A percentile compares a stretch with the other conserved stretches of the same genome.
phyloP scores from a whole-genome alignment of 768 basidiomycete genomes.

The Xerocomellus chrysenteron region DNA sequence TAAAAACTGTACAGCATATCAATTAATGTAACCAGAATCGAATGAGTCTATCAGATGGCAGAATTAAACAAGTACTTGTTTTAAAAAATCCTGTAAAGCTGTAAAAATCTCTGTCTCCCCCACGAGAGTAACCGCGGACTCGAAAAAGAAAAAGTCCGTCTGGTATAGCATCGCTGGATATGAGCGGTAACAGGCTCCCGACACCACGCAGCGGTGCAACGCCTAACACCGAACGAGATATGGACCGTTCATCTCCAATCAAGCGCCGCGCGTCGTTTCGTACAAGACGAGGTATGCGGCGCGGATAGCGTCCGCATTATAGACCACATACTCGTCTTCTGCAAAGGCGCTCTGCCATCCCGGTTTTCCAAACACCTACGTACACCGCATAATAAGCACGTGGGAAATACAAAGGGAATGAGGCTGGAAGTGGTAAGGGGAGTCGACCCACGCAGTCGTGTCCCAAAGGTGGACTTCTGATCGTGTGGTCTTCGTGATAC shows the following conservation, averaged over 20 bases:
- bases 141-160: too few species aligned
- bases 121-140: too few species aligned
- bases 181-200: too few species aligned
- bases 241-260: background rate
- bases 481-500: conserved; percentile 4
- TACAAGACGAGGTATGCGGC: conserved; percentile 28
- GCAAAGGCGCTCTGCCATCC: conserved; percentile 10
- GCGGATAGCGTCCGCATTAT: conserved; percentile 24
- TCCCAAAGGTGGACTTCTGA: conserved; percentile 16
- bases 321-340: conserved; percentile 28
- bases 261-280: background rate
- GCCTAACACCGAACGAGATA: background rate
- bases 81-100: background rate
- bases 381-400: background rate
- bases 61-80: background rate
- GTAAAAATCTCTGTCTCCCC: background rate
- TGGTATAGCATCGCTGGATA: background rate
- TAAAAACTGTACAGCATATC: background rate
- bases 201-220: background rate
- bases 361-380: conserved; percentile 16
- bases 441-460: conserved; percentile 23
- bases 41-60: too few species aligned
- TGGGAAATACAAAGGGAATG: background rate
- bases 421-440: too few species aligned
- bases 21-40: background rate